Percentiles rank a stretch among this genome's conserved stretches.
Evolutionary conservation across 1,139 yeast genomes (phyloP).

Genomic region (Candida freyschussii): DNA sequence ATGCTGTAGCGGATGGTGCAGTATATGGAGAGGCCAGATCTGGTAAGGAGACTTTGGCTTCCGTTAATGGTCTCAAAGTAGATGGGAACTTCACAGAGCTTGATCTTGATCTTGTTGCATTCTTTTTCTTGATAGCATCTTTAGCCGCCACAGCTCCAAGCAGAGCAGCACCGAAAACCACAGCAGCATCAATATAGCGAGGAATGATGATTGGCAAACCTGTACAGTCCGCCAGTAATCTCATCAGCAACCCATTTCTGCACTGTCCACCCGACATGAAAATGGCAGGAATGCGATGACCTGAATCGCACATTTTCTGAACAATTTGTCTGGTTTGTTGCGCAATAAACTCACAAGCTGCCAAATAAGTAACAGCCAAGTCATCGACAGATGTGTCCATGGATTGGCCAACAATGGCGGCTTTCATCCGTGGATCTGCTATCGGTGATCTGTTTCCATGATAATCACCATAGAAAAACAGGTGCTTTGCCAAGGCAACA

Average conservation of each 20-base stretch:
- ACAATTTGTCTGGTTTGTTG: slow-evolving; percentile 96
- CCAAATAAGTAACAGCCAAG: slow-evolving; percentile 79
- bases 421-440: slow-evolving; percentile 91
- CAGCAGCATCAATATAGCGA: slow-evolving; percentile 92
- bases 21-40: slow-evolving; percentile 61
- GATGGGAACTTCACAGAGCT: slow-evolving; percentile 22
- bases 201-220: slow-evolving; percentile 93
- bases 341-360: slow-evolving; percentile 95
- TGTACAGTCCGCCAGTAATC: slow-evolving; percentile 88
- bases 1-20: slow-evolving; percentile 65
- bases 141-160: slow-evolving; percentile 92
- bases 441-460: slow-evolving; percentile 97
- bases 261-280: slow-evolving; percentile 98
- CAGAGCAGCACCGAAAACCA: slow-evolving; percentile 91
- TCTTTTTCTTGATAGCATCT: slow-evolving; percentile 36
- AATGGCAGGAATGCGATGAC: slow-evolving; percentile 70
- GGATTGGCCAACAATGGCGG: slow-evolving; percentile 87
- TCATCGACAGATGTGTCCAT: slow-evolving; percentile 86
- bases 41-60: slow-evolving; percentile 1
- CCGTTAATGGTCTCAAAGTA: slow-evolving; percentile 19
- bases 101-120: slow-evolving; percentile 22
- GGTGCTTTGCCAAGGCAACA: slow-evolving; percentile 74
- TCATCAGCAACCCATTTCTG: slow-evolving; percentile 81
- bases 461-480: slow-evolving; percentile 92
- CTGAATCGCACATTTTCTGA: slow-evolving; percentile 73